Evolutionary conservation across 768 basidiomycete genomes (phyloP), one percentile per base, ranked within the genome.

Genomic region (Boletales sp.): DNA sequence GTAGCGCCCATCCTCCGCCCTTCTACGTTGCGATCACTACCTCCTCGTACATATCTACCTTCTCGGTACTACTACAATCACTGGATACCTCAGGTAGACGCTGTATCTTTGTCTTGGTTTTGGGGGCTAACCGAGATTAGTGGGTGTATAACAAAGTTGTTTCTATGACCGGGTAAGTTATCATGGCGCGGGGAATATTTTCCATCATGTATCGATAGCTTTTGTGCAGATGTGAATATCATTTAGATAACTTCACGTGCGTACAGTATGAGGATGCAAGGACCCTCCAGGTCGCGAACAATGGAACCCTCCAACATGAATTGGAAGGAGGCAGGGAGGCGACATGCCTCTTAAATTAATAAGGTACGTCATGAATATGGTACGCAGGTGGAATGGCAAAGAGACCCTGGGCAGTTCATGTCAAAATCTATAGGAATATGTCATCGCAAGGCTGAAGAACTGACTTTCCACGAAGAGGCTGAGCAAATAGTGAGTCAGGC

Each of bases 241-340:
- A 66, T 1, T 18, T 47, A 4, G 64, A 77, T 41, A 68, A 69
- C 2, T 58, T 79, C 5, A 52, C 54, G 0, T 79, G 79, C 49
- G 63, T 80, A 11, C 73, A 76, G 19, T 46, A 56, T 7, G 59
- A 60, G 7, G 65, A 74, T 11, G 60, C 57, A 11, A 53, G 48
- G 11, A 50, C 51, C 4, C 65, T 81, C 3, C 62, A 72, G 47
- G 49, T 48, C 8, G 63, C 60, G 5, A 78, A 78, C 47, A 18
- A 43, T 5, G 42, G 69, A 10, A 53, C n/a, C n/a, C n/a, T n/a
- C n/a, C n/a, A n/a, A n/a, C n/a, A n/a, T n/a, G n/a, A n/a, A n/a
- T n/a, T n/a, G n/a, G n/a, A n/a, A n/a, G n/a, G n/a, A n/a, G n/a
- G n/a, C n/a, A n/a, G n/a, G n/a, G n/a, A n/a, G n/a, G n/a, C n/a